A percentile compares a stretch with the other conserved stretches of the same genome.
phyloP scores from a whole-genome alignment of 306 rosid genomes.

The Trichosanthes truncata region DNA sequence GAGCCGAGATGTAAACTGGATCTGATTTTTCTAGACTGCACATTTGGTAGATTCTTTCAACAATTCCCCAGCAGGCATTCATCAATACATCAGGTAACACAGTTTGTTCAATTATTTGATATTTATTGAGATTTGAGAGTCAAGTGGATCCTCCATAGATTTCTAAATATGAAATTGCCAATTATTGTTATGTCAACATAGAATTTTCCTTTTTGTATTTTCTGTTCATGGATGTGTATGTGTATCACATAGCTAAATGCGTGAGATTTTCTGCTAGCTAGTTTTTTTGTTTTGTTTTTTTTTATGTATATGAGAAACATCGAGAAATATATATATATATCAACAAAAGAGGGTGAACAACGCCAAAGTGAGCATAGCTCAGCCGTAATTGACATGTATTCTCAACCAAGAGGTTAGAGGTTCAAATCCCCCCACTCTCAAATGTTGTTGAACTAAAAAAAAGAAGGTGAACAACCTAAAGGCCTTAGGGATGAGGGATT shows the following conservation, averaged over 20 bases:
- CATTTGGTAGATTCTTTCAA: constrained; percentile 50
- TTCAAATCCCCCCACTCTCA: too few relatives aligned
- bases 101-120: neutral
- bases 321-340: too few relatives aligned
- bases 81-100: constrained; percentile 45
- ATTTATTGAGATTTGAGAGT: neutral
- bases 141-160: neutral
- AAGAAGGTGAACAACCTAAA: too few relatives aligned
- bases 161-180: neutral
- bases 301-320: too few relatives aligned
- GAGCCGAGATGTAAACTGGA: constrained; percentile 43
- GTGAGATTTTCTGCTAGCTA: neutral
- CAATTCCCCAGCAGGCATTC: constrained; percentile 46
- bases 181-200: neutral
- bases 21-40: constrained; percentile 66
- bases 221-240: neutral
- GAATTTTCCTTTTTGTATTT: neutral
- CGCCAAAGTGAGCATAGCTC: too few relatives aligned
- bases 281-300: neutral
- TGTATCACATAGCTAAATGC: neutral
- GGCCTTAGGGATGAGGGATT: too few relatives aligned
- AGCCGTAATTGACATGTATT: too few relatives aligned
- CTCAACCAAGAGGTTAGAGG: too few relatives aligned
- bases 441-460: too few relatives aligned
- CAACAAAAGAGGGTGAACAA: too few relatives aligned